These are phyloP conservation scores for Rostrohypoxylon terebratum DNA, from an alignment of 495 filamentous ascomycete species.

Conservation along the genomic window DNA sequence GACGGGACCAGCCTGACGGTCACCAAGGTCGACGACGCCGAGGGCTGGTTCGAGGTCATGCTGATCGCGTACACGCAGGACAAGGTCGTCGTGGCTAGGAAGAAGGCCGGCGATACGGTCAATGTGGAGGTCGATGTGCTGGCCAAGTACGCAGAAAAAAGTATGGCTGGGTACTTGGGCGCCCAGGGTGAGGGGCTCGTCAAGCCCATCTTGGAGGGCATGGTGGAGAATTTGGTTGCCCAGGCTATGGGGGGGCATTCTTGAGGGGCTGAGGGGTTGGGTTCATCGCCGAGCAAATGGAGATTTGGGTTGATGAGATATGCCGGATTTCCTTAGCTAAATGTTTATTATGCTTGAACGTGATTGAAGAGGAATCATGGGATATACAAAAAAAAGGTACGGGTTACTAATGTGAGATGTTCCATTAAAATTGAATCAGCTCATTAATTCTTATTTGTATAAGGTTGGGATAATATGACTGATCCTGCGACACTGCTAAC, in stretches of 20 bases:
- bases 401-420: neutral
- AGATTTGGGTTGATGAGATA: neutral
- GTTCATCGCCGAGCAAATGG: too few relatives aligned
- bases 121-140: conserved; percentile 99
- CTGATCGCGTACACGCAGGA: conserved; percentile 98
- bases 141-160: conserved; percentile 99
- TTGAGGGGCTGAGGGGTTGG: neutral
- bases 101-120: conserved; percentile 85
- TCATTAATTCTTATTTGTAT: neutral
- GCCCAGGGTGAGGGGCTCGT: conserved; percentile 65
- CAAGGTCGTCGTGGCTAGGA: conserved; percentile 83
- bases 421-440: neutral
- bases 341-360: neutral
- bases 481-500: too few relatives aligned
- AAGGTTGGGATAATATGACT: neutral
- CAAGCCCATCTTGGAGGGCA: conserved; percentile 78
- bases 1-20: conserved; percentile 98
- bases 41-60: conserved; percentile 98
- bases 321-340: neutral
- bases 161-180: conserved; percentile 75
- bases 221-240: conserved; percentile 83
- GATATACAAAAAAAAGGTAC: neutral
- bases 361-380: neutral
- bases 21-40: conserved; percentile 79
- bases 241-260: conserved; percentile 66